A percentile compares a stretch with the other conserved stretches of the same genome.
These are phyloP conservation scores for Didymella arachidicola DNA, from an alignment of 2,329 filamentous ascomycete species.

Conservation along the genomic window DNA sequence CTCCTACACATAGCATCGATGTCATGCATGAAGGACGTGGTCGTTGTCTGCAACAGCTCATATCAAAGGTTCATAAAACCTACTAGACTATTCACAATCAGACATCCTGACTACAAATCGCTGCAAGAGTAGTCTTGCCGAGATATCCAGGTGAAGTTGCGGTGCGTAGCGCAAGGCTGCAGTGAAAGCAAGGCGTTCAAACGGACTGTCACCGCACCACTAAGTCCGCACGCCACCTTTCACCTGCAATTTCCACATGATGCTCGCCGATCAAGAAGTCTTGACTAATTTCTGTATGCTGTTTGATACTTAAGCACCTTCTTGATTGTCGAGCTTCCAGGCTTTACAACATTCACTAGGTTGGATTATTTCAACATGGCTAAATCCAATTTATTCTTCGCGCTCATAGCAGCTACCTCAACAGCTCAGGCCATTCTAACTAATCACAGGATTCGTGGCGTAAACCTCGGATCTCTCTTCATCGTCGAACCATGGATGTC, in stretches of 20 bases:
- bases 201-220: constrained; percentile 4
- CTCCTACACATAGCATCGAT: neutral
- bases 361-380: neutral
- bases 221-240: constrained; percentile 3
- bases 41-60: neutral
- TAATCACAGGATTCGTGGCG: constrained; percentile 59
- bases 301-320: neutral
- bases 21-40: neutral
- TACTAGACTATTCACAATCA: neutral
- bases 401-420: neutral
- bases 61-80: neutral
- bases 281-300: neutral
- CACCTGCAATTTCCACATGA: constrained; percentile 1
- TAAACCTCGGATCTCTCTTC: constrained; percentile 63
- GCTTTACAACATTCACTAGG: neutral
- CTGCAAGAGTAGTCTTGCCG: neutral
- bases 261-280: neutral
- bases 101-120: neutral
- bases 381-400: neutral
- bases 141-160: neutral
- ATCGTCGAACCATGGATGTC: constrained; percentile 65
- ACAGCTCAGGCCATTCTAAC: constrained; percentile 12
- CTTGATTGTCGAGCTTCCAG: neutral
- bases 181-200: constrained; percentile 8
- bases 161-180: neutral